Conservation (phyloP, 139 green algal genomes). For the Spirogloea muscicola region DNA sequence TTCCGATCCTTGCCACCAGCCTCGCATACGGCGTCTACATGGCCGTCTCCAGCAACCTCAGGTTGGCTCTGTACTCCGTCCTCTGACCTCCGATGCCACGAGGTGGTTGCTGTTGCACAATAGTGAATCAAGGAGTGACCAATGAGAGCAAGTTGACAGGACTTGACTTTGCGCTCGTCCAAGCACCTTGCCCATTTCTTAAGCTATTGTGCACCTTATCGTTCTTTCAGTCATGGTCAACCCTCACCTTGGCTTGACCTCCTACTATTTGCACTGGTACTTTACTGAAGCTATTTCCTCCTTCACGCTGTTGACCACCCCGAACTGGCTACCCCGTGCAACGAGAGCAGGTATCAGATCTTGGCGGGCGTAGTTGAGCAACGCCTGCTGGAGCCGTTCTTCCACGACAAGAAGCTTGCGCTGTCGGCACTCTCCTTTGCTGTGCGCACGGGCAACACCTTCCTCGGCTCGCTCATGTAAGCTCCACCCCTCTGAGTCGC, state of each 20-base stretch:
- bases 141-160: too few relatives aligned
- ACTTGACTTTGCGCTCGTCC: too few relatives aligned
- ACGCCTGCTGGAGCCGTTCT: constrained; percentile 77
- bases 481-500: constrained; percentile 48
- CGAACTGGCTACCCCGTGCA: too few relatives aligned
- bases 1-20: constrained; percentile 75
- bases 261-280: too few relatives aligned
- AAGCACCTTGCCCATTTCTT: too few relatives aligned
- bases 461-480: constrained; percentile 87
- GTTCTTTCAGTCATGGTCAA: too few relatives aligned
- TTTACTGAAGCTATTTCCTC: too few relatives aligned
- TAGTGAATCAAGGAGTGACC: neutral
- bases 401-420: constrained; percentile 64
- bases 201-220: too few relatives aligned
- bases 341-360: constrained; percentile 62
- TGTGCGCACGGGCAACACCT: constrained; percentile 81
- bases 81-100: constrained; percentile 3
- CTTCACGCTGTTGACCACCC: too few relatives aligned
- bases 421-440: constrained; percentile 60
- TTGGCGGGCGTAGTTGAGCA: constrained; percentile 90
- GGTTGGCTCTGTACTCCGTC: constrained; percentile 1
- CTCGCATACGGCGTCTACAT: constrained; percentile 93
- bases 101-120: neutral
- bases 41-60: constrained; percentile 83
- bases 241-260: too few relatives aligned